These are phyloP conservation scores for Colletotrichum sp. DNA, from an alignment of 2,329 filamentous ascomycete species.

Conservation along the genomic window DNA sequence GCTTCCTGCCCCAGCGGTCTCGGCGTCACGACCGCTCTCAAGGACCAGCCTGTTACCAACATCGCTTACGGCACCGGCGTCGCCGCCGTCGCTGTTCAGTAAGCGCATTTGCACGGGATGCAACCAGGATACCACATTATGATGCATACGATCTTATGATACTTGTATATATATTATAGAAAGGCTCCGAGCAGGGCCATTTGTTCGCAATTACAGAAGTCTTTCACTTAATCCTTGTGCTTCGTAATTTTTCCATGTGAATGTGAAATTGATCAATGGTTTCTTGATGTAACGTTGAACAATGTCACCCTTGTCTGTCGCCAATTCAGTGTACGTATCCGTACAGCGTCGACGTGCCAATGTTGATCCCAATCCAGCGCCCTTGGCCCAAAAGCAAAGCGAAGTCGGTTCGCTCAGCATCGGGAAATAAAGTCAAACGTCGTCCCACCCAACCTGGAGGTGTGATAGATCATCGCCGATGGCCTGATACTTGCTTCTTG, in stretches of 20 bases:
- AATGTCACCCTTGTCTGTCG: neutral
- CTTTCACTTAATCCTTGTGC: neutral
- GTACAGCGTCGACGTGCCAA: neutral
- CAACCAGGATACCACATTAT: conserved; percentile 1
- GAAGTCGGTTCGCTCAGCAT: neutral
- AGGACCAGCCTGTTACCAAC: conserved; percentile 51
- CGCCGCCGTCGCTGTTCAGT: conserved; percentile 18
- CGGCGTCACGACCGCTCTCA: conserved; percentile 36
- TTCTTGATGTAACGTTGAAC: neutral
- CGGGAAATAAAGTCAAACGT: neutral
- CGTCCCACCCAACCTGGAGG: neutral
- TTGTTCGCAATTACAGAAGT: neutral
- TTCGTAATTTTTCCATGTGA: neutral
- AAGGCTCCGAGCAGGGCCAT: neutral
- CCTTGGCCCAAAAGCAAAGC: neutral
- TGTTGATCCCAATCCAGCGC: neutral
- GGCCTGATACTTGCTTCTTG: neutral
- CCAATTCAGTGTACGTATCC: neutral
- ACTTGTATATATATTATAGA: conserved; percentile 14
- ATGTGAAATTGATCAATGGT: neutral
- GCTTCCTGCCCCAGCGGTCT: conserved; percentile 52
- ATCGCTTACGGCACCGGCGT: conserved; percentile 56
- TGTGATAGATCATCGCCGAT: neutral
- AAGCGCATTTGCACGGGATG: neutral
- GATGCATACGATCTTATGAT: conserved; percentile 16